A percentile compares a stretch with the other conserved stretches of the same genome.
These are phyloP conservation scores for Tylopilus sp. DNA, from an alignment of 768 basidiomycete species.

Conservation along the genomic window DNA sequence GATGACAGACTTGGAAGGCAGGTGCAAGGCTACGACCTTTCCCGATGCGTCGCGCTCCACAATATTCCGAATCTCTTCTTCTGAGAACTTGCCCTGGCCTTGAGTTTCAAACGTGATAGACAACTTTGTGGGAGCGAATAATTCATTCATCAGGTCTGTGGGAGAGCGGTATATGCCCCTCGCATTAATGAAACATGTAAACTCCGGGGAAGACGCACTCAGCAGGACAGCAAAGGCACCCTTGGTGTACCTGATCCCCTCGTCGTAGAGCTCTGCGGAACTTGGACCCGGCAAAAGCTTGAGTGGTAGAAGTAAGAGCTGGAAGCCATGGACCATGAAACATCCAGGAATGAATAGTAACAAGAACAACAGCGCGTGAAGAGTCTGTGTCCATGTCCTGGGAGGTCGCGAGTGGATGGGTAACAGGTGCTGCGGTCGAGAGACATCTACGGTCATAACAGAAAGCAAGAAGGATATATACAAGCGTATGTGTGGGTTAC, in stretches of 20 bases:
- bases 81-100: slow-evolving; percentile 60
- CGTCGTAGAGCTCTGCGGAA: slow-evolving; percentile 56
- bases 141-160: slow-evolving; percentile 73
- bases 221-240: slow-evolving; percentile 75
- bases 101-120: slow-evolving; percentile 70
- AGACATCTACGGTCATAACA: slow-evolving; percentile 19
- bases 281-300: slow-evolving; percentile 57
- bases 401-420: slow-evolving; percentile 54
- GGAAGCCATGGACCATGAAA: slow-evolving; percentile 67
- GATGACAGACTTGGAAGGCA: slow-evolving; percentile 78
- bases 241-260: slow-evolving; percentile 77
- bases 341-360: slow-evolving; percentile 61
- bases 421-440: slow-evolving; percentile 36
- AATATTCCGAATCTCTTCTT: slow-evolving; percentile 54
- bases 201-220: slow-evolving; percentile 43
- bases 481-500: slow-evolving; percentile 1
- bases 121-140: slow-evolving; percentile 77
- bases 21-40: slow-evolving; percentile 52
- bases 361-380: slow-evolving; percentile 50
- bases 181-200: not conserved
- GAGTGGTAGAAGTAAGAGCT: slow-evolving; percentile 69
- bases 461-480: not conserved
- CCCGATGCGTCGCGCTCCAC: slow-evolving; percentile 58
- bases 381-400: slow-evolving; percentile 48
- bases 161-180: slow-evolving; percentile 1